Percentiles rank a stretch among this genome's conserved stretches.
These are phyloP conservation scores for Chaetomiaceae sp. DNA, from an alignment of 2,329 filamentous ascomycete species.

Conservation along the genomic window DNA sequence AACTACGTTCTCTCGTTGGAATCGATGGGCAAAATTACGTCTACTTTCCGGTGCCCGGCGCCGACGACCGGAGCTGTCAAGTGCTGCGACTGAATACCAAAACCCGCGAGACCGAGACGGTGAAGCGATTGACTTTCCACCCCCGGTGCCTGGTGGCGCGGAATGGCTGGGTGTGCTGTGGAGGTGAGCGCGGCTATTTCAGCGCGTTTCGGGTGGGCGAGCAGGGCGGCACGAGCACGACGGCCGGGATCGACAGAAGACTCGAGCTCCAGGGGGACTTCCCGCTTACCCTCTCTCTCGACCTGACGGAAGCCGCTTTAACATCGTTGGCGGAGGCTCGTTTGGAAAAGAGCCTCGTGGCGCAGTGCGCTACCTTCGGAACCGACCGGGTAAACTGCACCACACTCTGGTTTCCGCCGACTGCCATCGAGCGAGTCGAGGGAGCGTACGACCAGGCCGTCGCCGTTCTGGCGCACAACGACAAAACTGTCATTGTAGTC, in stretches of 20 bases:
- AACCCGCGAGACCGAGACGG: constrained; percentile 65
- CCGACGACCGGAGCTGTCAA: constrained; percentile 60
- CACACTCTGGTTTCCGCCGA: constrained; percentile 56
- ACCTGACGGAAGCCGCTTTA: constrained; percentile 23
- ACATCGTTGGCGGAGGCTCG: constrained; percentile 37
- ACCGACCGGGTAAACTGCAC: constrained; percentile 62
- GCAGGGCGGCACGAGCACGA: constrained; percentile 18
- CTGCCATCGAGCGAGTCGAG: constrained; percentile 26
- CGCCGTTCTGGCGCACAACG: constrained; percentile 84
- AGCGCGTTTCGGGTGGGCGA: constrained; percentile 65
- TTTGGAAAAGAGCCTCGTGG: constrained; percentile 42
- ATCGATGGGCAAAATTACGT: constrained; percentile 70
- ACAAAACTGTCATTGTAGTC: constrained; percentile 82
- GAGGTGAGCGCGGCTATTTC: constrained; percentile 84
- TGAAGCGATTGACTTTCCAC: constrained; percentile 64
- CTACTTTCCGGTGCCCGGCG: constrained; percentile 72
- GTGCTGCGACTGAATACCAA: constrained; percentile 65
- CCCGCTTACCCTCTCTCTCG: constrained; percentile 30
- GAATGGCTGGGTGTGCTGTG: constrained; percentile 84
- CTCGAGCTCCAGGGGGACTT: constrained; percentile 29
- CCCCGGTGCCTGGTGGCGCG: constrained; percentile 86
- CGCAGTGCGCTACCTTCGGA: constrained; percentile 51
- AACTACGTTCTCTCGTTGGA: constrained; percentile 85
- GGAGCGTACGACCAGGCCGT: constrained; percentile 49
- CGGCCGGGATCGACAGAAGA: constrained; percentile 2